Evolutionary conservation across 306 rosid genomes (phyloP).

Genomic region (Cucurbita ficifolia): DNA sequence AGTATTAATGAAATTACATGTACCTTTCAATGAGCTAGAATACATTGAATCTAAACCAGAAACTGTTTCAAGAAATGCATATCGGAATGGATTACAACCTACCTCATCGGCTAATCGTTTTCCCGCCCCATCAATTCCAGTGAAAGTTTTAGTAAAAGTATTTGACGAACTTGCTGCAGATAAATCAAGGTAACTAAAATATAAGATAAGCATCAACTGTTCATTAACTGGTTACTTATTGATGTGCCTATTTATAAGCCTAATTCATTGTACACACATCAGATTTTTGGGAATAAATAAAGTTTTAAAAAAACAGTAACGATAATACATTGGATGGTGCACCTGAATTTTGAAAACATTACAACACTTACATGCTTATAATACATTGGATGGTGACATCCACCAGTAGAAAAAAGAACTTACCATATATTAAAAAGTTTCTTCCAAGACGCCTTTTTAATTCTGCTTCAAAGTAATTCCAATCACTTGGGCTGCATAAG

Average conservation of each 20-base stretch:
- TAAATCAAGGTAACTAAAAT: slow-evolving; percentile 15
- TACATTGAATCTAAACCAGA: neutral
- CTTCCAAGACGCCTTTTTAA: slow-evolving; percentile 63
- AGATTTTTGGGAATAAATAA: neutral
- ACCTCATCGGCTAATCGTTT: slow-evolving; percentile 88
- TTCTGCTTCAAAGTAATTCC: slow-evolving; percentile 83
- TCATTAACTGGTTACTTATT: neutral
- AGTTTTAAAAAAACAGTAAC: neutral
- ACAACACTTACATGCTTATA: neutral
- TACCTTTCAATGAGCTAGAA: slow-evolving; percentile 7
- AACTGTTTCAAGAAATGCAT: neutral
- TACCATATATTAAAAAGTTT: slow-evolving; percentile 71
- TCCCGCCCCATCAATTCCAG: slow-evolving; percentile 95
- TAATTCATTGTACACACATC: neutral
- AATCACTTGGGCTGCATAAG: slow-evolving; percentile 71
- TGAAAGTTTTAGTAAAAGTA: slow-evolving; percentile 63
- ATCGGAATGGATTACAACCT: slow-evolving; percentile 23
- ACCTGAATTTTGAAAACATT: neutral
- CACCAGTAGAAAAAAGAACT: neutral
- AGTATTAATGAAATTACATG: slow-evolving; percentile 9
- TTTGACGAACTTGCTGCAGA: slow-evolving; percentile 84
- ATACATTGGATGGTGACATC: neutral
- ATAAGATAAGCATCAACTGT: neutral
- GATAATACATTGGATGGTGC: neutral
- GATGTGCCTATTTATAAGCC: neutral